Evolutionary conservation across 2,329 filamentous ascomycete species (phyloP).

Genomic region (Simplicillium sp.): DNA sequence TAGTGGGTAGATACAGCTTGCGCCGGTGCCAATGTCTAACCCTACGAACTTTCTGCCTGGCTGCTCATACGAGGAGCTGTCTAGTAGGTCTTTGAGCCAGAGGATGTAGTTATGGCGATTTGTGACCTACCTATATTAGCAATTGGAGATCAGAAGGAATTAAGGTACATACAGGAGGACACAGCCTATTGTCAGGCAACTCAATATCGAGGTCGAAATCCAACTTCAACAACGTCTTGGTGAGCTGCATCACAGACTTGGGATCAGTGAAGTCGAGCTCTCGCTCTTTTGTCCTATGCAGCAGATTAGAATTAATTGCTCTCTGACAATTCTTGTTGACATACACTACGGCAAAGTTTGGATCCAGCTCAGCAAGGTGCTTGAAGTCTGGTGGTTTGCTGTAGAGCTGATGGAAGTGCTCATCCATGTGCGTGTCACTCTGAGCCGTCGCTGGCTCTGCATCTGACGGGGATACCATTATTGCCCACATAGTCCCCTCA

Average conservation of each 20-base stretch:
- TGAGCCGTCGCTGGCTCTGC: not conserved
- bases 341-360: slow-evolving; percentile 31
- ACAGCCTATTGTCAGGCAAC: slow-evolving; percentile 70
- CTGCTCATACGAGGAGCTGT: slow-evolving; percentile 51
- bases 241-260: slow-evolving; percentile 67
- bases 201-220: slow-evolving; percentile 67
- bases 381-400: slow-evolving; percentile 20
- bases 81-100: slow-evolving; percentile 77
- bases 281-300: slow-evolving; percentile 23
- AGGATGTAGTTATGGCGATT: slow-evolving; percentile 80
- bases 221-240: slow-evolving; percentile 58
- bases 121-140: slow-evolving; percentile 29
- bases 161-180: slow-evolving; percentile 58
- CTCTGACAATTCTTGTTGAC: slow-evolving; percentile 3
- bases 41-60: slow-evolving; percentile 49
- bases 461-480: not conserved
- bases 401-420: slow-evolving; percentile 4
- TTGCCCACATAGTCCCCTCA: not conserved
- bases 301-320: not conserved
- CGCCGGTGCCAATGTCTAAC: slow-evolving; percentile 82
- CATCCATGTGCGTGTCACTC: slow-evolving; percentile 1
- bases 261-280: slow-evolving; percentile 77
- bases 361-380: slow-evolving; percentile 28
- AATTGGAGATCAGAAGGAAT: not conserved
- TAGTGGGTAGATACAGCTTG: slow-evolving; percentile 84